Evolutionary conservation across 768 basidiomycete species (phyloP), one percentile per base, ranked within the genome.

Genomic region (Amanita exitialis): DNA sequence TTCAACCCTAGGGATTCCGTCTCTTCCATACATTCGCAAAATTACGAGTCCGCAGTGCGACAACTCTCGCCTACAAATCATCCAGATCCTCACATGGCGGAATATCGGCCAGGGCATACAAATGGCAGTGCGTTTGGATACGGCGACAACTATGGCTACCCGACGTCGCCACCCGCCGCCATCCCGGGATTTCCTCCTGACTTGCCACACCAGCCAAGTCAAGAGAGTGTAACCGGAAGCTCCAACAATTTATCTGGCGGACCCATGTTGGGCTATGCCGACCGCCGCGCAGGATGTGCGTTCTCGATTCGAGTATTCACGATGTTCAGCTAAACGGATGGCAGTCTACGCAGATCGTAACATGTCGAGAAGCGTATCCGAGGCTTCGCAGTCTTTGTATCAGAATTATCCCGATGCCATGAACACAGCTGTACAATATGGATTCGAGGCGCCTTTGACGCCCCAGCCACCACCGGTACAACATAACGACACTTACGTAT

Each of bases 1-100:
- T 54, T 20, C 15, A 60, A 6, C 64, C 67, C 1, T 54, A 34
- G 42, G 18, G 50, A 51, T 16, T 51, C 50, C 28, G 4, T 51
- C 30, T 43, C 43, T 6, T 43, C 50, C 32, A 15, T 42, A 10
- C 41, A 43, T 18, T 44, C 50, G 18, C 49, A 51, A 44, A 39
- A 16, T 23, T 51, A 32, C 32, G 49, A n/a, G n/a, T n/a, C n/a
- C n/a, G n/a, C n/a, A n/a, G n/a, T n/a, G n/a, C n/a, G n/a, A 20
- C 41, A 13, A 25, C 32, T 6, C 32, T 13, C 30, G 12, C 30
- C 30, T 32, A 32, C 30, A 42, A 30, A 18, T 15, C 25, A 16
- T 28, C 4, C 32, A 15, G 30, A 37, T 23, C 42, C 42, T 12
- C 39, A 49, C 21, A 20, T 13, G 5, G 23, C 30, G 15, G 50